These are phyloP conservation scores for Dendrocalamus latiflorus DNA, from an alignment of 202 grass and related monocot genomes.

Conservation along the genomic window DNA sequence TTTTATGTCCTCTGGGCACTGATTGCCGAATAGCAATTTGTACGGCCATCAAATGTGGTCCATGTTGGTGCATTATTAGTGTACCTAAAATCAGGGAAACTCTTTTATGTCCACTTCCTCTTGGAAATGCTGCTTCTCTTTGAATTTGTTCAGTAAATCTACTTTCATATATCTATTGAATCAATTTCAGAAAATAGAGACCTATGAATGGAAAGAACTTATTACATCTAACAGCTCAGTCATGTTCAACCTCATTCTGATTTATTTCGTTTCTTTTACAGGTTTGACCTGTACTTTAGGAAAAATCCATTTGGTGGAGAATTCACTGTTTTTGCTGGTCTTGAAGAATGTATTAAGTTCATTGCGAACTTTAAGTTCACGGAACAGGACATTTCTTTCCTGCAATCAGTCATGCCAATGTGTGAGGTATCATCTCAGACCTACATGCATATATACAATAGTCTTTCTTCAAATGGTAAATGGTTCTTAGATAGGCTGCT, in stretches of 20 bases:
- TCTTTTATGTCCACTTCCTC: background rate
- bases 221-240: background rate
- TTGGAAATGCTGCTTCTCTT: background rate
- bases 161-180: background rate
- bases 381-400: slow-evolving; percentile 70
- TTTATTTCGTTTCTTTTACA: slow-evolving; percentile 39
- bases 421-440: slow-evolving; percentile 66
- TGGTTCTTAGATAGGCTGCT: slow-evolving; percentile 1
- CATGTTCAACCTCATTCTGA: background rate
- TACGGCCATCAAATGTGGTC: background rate
- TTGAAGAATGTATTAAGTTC: slow-evolving; percentile 95
- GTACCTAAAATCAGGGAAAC: background rate
- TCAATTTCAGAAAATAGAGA: slow-evolving; percentile 4
- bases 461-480: background rate
- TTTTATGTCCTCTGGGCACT: background rate
- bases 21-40: background rate
- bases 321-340: slow-evolving; percentile 94
- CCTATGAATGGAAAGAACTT: slow-evolving; percentile 14
- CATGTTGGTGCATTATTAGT: background rate
- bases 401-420: slow-evolving; percentile 75
- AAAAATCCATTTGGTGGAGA: slow-evolving; percentile 98
- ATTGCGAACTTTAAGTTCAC: slow-evolving; percentile 94
- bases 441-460: background rate
- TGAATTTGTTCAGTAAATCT: slow-evolving; percentile 65
- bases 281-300: slow-evolving; percentile 96